A percentile compares a stretch with the other conserved stretches of the same genome.
Evolutionary conservation across 148 eudicot genomes (phyloP).

Genomic region (Pouteria glomerata): DNA sequence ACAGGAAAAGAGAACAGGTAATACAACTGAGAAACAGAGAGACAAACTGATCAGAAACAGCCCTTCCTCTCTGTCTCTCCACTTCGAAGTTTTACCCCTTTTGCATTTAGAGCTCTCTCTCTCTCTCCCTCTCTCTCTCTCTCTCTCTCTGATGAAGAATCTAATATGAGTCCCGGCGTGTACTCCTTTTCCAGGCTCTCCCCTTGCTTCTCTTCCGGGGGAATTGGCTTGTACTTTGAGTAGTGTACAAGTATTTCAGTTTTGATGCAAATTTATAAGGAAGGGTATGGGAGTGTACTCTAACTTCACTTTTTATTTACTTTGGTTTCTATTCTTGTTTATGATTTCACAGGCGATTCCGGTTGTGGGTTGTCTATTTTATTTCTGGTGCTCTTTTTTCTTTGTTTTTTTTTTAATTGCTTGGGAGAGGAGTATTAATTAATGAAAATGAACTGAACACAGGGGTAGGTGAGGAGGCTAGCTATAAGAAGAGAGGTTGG

Average conservation of each 20-base stretch:
- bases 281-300: slow-evolving; percentile 24
- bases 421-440: slow-evolving; percentile 3
- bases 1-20: not conserved
- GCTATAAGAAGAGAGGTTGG: slow-evolving; percentile 23
- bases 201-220: slow-evolving; percentile 26
- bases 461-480: slow-evolving; percentile 28
- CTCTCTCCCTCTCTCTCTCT: too few species aligned
- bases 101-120: slow-evolving; percentile 32
- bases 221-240: slow-evolving; percentile 22
- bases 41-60: slow-evolving; percentile 29
- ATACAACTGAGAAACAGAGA: slow-evolving; percentile 23
- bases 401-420: not conserved
- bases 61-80: slow-evolving; percentile 2
- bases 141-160: slow-evolving; percentile 28
- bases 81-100: too few species aligned
- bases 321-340: slow-evolving; percentile 35
- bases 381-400: not conserved
- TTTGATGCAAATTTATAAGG: slow-evolving; percentile 17
- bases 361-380: slow-evolving; percentile 33
- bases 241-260: slow-evolving; percentile 20
- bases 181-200: slow-evolving; percentile 23
- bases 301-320: slow-evolving; percentile 22
- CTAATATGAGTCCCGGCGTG: slow-evolving; percentile 33
- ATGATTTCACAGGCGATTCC: slow-evolving; percentile 39
- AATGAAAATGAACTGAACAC: slow-evolving; percentile 11